These are phyloP conservation scores for Alternaria sp. DNA, from an alignment of 2,329 filamentous ascomycete species.

Conservation along the genomic window DNA sequence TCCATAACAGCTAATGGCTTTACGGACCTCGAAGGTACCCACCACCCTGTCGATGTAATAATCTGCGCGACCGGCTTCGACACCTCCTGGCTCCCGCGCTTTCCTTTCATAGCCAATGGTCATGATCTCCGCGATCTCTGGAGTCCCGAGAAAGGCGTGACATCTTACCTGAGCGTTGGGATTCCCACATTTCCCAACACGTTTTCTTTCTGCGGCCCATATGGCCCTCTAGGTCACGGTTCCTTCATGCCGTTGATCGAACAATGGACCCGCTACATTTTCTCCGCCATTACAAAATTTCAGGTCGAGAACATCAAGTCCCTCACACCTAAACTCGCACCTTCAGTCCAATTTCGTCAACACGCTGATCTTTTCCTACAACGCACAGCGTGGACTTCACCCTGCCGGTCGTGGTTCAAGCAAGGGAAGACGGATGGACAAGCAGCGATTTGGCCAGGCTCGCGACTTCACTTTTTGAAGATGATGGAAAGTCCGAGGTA, in stretches of 20 bases:
- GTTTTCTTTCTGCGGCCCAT: conserved; percentile 53
- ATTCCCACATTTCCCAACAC: conserved; percentile 57
- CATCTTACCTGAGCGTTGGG: conserved; percentile 52
- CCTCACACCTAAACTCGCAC: conserved; percentile 23
- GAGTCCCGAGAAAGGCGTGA: conserved; percentile 45
- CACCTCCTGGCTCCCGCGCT: conserved; percentile 37
- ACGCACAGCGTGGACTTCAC: conserved; percentile 35
- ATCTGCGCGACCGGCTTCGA: conserved; percentile 56
- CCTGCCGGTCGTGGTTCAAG: conserved; percentile 38
- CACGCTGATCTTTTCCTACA: conserved; percentile 35
- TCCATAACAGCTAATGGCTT: conserved; percentile 33
- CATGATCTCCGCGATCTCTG: conserved; percentile 49
- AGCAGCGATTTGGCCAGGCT: conserved; percentile 33
- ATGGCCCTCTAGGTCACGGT: conserved; percentile 34
- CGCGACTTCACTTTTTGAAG: conserved; percentile 34
- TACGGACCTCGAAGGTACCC: conserved; percentile 25
- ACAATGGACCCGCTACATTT: conserved; percentile 35
- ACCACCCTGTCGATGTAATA: conserved; percentile 51
- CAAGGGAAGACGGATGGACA: conserved; percentile 32
- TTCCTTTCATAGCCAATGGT: conserved; percentile 38
- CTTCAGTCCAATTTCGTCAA: conserved; percentile 25
- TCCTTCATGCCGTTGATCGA: conserved; percentile 38
- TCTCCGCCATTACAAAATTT: conserved; percentile 31
- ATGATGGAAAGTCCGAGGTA: conserved; percentile 29
- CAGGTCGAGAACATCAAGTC: conserved; percentile 37